phyloP scores from a whole-genome alignment of 1,139 yeast species.

The Lodderomyces oxycetoniae region DNA sequence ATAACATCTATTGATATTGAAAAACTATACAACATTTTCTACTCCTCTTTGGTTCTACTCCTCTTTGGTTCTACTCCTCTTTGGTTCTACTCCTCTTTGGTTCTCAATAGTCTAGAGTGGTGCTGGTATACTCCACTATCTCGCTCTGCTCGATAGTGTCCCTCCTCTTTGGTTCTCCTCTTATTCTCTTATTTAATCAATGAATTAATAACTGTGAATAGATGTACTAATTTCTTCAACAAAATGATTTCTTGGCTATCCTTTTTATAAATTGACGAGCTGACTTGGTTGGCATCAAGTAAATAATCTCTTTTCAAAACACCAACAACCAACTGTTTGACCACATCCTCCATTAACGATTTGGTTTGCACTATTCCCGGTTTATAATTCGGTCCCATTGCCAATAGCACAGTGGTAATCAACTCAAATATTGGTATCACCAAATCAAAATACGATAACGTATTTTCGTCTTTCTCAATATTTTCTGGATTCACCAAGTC shows the following conservation, averaged over 20 bases:
- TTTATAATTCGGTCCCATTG: conserved; percentile 76
- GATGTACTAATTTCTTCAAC: conserved; percentile 48
- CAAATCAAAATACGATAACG: conserved; percentile 60
- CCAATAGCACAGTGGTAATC: conserved; percentile 58
- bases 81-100: too few relatives aligned
- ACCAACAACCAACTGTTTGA: conserved; percentile 56
- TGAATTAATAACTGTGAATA: conserved; percentile 55
- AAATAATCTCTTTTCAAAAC: conserved; percentile 66
- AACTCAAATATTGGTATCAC: conserved; percentile 77
- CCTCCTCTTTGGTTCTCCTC: too few relatives aligned
- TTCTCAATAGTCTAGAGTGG: too few relatives aligned
- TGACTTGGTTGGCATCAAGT: conserved; percentile 24
- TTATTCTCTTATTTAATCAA: conserved; percentile 18
- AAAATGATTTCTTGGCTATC: conserved; percentile 25
- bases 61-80: too few relatives aligned
- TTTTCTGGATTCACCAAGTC: conserved; percentile 18
- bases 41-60: too few relatives aligned
- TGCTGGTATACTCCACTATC: too few relatives aligned
- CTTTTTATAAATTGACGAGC: conserved; percentile 17
- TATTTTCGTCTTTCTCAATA: conserved; percentile 14
- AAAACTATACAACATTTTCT: too few relatives aligned
- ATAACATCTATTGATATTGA: too few relatives aligned
- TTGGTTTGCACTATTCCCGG: conserved; percentile 55
- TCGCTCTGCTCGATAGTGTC: too few relatives aligned
- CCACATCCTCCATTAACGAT: conserved; percentile 44